Evolutionary conservation across 169 alveolate species (phyloP).

Genomic region (Cryptosporidium meleagridis): DNA sequence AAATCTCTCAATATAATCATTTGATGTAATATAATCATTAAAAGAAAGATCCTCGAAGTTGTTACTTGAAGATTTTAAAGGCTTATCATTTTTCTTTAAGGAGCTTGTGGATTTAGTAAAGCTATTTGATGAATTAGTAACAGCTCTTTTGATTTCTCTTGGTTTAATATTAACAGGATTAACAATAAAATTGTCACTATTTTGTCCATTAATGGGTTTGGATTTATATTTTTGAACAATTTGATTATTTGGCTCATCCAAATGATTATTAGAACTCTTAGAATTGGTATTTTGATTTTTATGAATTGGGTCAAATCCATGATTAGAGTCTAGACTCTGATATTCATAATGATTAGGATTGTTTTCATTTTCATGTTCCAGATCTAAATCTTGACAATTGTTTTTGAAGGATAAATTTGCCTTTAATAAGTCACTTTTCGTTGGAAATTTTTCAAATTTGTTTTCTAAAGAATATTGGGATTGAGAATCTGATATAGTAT

Average conservation of each 20-base stretch:
- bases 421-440: not conserved
- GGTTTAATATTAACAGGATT: slow-evolving; percentile 13
- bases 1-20: not conserved
- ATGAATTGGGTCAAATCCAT: not conserved
- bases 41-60: not conserved
- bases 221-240: not conserved
- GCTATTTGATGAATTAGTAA: not conserved
- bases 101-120: not conserved
- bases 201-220: not conserved
- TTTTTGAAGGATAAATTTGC: not conserved
- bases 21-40: not conserved
- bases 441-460: not conserved
- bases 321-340: not conserved
- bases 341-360: not conserved
- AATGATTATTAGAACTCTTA: not conserved
- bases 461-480: not conserved
- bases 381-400: not conserved
- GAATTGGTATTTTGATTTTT: not conserved
- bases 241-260: not conserved
- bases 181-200: not conserved
- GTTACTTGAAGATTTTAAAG: not conserved
- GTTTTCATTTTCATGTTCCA: not conserved
- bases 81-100: not conserved
- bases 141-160: not conserved
- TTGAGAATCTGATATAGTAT: slow-evolving; percentile 1